Conservation (phyloP, 176 grass and related monocot species). For the Pontederia crassipes region DNA sequence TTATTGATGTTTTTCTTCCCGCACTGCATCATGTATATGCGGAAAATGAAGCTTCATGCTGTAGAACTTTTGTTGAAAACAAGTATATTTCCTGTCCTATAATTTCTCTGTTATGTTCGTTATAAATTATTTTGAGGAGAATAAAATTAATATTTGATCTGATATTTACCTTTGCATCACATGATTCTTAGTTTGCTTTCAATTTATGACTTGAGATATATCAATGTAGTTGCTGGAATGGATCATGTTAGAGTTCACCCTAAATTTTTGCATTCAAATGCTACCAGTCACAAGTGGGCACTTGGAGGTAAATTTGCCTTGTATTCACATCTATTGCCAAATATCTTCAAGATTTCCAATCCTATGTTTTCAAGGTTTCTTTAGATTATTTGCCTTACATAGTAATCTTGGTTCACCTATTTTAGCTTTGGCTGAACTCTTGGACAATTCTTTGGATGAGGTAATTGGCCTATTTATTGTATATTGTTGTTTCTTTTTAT, state of each 20-base stretch:
- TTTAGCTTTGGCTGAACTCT: slow-evolving; percentile 88
- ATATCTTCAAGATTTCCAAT: background rate
- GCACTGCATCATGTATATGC: too few species aligned
- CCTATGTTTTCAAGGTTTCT: background rate
- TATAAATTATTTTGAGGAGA: too few species aligned
- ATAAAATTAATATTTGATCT: too few species aligned
- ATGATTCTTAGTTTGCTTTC: background rate
- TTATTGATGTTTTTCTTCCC: too few species aligned
- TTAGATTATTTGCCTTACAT: slow-evolving; percentile 23
- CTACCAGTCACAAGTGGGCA: slow-evolving; percentile 99
- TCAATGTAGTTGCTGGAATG: slow-evolving; percentile 48
- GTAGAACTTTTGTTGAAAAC: too few species aligned
- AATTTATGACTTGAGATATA: background rate
- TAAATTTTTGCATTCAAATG: slow-evolving; percentile 96
- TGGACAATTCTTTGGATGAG: slow-evolving; percentile 95
- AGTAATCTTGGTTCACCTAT: slow-evolving; percentile 18
- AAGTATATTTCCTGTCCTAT: too few species aligned
- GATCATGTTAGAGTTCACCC: slow-evolving; percentile 95
- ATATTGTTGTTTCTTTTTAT: background rate
- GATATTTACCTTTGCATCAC: background rate
- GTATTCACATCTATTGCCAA: background rate
- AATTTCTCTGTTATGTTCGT: too few species aligned
- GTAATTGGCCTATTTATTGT: slow-evolving; percentile 25
- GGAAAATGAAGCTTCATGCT: too few species aligned
- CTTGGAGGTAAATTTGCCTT: slow-evolving; percentile 51